phyloP scores from a whole-genome alignment of 2,329 filamentous ascomycete species.

The Mycosphaerella arachidis region DNA sequence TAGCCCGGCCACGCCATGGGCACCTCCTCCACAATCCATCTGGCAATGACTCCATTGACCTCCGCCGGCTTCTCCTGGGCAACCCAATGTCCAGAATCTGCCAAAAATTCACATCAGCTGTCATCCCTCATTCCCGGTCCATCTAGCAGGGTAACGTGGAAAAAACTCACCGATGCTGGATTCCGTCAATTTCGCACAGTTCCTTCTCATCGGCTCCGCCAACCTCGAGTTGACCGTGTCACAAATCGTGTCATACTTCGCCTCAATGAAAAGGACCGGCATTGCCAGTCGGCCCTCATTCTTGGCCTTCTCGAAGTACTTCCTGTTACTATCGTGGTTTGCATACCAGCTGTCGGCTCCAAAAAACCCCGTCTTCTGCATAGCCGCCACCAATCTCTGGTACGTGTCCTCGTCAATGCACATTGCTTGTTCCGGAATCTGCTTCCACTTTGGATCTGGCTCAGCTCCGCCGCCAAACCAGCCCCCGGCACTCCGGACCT shows the following conservation, averaged over 20 bases:
- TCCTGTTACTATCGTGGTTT: conserved; percentile 41
- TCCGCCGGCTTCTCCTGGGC: conserved; percentile 26
- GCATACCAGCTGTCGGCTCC: conserved; percentile 40
- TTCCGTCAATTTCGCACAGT: conserved; percentile 39
- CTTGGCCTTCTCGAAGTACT: conserved; percentile 37
- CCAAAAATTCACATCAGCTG: not conserved
- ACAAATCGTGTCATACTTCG: conserved; percentile 38
- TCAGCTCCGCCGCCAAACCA: conserved; percentile 32
- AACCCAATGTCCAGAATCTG: conserved; percentile 27
- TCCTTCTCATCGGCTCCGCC: conserved; percentile 34
- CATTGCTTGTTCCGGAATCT: conserved; percentile 30
- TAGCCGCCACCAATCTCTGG: conserved; percentile 31
- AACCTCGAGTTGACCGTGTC: conserved; percentile 33
- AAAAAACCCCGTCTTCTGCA: conserved; percentile 40
- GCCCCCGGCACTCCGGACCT: conserved; percentile 26
- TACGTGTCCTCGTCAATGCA: conserved; percentile 31
- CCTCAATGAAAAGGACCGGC: conserved; percentile 39
- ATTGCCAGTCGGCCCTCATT: conserved; percentile 34
- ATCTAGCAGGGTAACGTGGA: too few species aligned
- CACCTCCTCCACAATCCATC: conserved; percentile 24
- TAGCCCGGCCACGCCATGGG: conserved; percentile 21
- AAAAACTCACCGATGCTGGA: conserved; percentile 37
- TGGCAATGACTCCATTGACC: conserved; percentile 23
- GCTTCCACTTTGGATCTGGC: conserved; percentile 23
- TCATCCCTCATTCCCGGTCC: conserved; percentile 19